Percentiles rank a stretch among this genome's conserved stretches.
These are phyloP conservation scores for Trametes versicolor DNA, from an alignment of 1,284 basidiomycete genomes.

Conservation along the genomic window DNA sequence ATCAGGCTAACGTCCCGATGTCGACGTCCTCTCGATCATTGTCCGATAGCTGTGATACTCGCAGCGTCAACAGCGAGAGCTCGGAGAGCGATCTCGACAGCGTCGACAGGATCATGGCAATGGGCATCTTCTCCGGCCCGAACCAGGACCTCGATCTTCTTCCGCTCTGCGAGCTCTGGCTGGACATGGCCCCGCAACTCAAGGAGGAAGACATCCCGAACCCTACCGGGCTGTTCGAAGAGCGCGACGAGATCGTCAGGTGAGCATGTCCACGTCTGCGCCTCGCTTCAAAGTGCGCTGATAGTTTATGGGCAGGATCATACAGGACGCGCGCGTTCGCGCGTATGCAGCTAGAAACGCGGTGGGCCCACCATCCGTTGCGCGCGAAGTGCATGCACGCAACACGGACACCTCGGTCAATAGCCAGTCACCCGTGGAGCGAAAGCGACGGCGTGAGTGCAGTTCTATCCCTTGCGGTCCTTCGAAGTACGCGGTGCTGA, in stretches of 20 bases:
- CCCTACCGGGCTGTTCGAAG: background rate
- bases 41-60: background rate
- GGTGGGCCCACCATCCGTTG: too few species aligned
- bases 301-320: background rate
- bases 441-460: too few species aligned
- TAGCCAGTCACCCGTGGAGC: too few species aligned
- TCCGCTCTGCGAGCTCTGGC: slow-evolving; percentile 3
- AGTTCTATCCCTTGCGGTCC: too few species aligned
- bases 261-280: background rate
- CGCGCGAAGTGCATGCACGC: too few species aligned
- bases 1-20: background rate
- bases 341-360: background rate
- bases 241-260: slow-evolving; percentile 1
- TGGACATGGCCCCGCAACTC: background rate
- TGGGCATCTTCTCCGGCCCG: background rate
- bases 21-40: background rate
- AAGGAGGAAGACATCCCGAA: slow-evolving; percentile 1
- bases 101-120: background rate
- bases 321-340: background rate
- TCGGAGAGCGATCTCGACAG: background rate
- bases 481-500: too few species aligned
- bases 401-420: too few species aligned
- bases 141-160: background rate
- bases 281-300: background rate
- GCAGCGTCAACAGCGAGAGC: background rate